Percentiles rank a stretch among this genome's conserved stretches.
phyloP scores from a whole-genome alignment of 306 rosid species.

The Benincasa hispida region DNA sequence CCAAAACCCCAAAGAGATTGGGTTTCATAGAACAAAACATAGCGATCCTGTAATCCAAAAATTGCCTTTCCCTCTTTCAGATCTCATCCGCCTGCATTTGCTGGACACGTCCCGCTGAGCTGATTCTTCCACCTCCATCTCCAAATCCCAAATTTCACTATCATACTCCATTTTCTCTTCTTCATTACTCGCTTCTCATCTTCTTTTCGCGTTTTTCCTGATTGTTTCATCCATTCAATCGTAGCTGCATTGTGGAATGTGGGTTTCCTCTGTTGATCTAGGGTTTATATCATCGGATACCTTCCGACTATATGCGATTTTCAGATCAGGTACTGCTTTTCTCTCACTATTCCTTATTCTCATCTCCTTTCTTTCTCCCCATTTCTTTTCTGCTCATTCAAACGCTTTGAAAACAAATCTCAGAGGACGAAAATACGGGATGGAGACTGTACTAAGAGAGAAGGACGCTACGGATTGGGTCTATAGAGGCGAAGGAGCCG shows the following conservation, averaged over 20 bases:
- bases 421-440: slow-evolving; percentile 14
- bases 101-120: background rate
- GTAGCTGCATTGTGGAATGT: background rate
- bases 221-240: background rate
- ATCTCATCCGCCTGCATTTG: background rate
- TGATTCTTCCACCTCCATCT: background rate
- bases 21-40: background rate
- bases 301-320: background rate
- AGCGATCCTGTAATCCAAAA: background rate
- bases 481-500: slow-evolving; percentile 97
- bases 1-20: background rate
- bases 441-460: slow-evolving; percentile 37
- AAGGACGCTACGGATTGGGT: slow-evolving; percentile 58
- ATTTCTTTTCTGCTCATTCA: background rate
- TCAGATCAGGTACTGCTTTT: background rate
- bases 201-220: background rate
- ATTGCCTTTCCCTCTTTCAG: slow-evolving; percentile 6
- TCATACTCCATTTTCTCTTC: background rate
- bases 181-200: background rate
- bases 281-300: background rate
- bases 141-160: background rate
- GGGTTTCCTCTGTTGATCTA: background rate
- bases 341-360: background rate
- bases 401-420: background rate
- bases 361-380: background rate